Percentiles rank a stretch among this genome's conserved stretches.
phyloP scores from a whole-genome alignment of 805 yeast genomes.

The Kuraishia hungarica region DNA sequence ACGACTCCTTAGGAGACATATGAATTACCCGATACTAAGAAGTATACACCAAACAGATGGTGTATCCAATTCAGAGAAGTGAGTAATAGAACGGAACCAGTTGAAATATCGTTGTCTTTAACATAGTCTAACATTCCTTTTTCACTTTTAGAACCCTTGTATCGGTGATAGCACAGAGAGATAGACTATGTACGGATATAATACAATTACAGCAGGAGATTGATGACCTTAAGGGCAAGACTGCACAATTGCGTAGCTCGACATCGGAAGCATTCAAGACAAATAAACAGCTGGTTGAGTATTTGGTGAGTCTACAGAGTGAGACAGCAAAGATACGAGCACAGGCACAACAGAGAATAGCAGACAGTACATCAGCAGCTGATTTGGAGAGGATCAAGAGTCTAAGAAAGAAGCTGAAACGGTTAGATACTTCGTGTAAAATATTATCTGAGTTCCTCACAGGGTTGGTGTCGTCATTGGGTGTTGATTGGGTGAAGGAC shows the following conservation, averaged over 20 bases:
- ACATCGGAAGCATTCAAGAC: conserved; percentile 1
- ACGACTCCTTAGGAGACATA: not conserved
- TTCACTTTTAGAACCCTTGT: not conserved
- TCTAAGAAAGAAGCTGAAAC: conserved; percentile 8
- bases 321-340: not conserved
- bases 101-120: too few relatives aligned
- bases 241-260: not conserved
- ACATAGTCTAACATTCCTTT: not conserved
- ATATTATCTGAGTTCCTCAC: conserved; percentile 19
- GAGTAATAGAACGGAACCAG: not conserved
- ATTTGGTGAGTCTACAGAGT: not conserved
- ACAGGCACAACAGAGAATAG: not conserved
- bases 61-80: conserved; percentile 1
- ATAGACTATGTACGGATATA: conserved; percentile 1
- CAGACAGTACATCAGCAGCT: not conserved
- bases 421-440: not conserved
- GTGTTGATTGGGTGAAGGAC: conserved; percentile 23
- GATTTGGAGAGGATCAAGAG: not conserved
- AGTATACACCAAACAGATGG: conserved; percentile 4
- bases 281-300: conserved; percentile 4
- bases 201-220: not conserved
- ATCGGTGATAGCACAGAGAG: conserved; percentile 1
- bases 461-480: conserved; percentile 23
- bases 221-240: not conserved
- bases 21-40: conserved; percentile 9